Conservation (phyloP, 2,329 filamentous ascomycete genomes). For the Hymenoscyphus occultus region DNA sequence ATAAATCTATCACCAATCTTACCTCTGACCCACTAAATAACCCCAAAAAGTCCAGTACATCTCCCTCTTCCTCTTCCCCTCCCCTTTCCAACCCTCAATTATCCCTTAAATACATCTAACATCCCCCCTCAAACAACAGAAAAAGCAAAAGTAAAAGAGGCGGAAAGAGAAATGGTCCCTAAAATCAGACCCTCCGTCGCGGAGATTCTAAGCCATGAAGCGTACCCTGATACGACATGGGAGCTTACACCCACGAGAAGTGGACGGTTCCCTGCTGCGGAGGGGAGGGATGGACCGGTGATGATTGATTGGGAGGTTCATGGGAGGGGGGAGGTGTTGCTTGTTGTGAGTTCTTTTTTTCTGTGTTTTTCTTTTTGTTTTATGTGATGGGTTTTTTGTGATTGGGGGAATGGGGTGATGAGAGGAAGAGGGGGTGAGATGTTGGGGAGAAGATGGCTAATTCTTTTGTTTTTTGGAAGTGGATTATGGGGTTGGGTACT, state of each 20-base stretch:
- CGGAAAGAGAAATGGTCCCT: slow-evolving; percentile 15
- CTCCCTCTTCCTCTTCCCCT: too few species aligned
- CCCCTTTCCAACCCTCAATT: too few species aligned
- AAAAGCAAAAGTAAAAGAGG: background rate
- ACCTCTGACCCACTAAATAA: too few species aligned
- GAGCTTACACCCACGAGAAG: slow-evolving; percentile 62
- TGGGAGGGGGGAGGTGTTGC: slow-evolving; percentile 63
- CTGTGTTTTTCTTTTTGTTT: background rate
- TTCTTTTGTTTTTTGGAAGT: slow-evolving; percentile 44
- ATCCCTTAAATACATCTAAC: too few species aligned
- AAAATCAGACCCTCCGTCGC: slow-evolving; percentile 43
- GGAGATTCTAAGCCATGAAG: slow-evolving; percentile 61
- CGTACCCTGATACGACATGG: slow-evolving; percentile 67
- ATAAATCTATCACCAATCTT: background rate
- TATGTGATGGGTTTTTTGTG: background rate
- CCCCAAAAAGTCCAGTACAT: too few species aligned
- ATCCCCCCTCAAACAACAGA: too few species aligned
- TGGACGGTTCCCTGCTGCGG: slow-evolving; percentile 63
- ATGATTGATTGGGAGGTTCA: slow-evolving; percentile 78
- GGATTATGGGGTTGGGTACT: slow-evolving; percentile 77
- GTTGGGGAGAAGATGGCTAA: slow-evolving; percentile 19
- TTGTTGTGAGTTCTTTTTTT: slow-evolving; percentile 54
- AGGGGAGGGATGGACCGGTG: slow-evolving; percentile 69
- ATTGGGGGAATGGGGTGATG: background rate
- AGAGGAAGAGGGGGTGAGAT: background rate